A percentile compares a stretch with the other conserved stretches of the same genome.
Evolutionary conservation across 805 yeast genomes (phyloP).

Genomic region (Wickerhamiella domercqiae): DNA sequence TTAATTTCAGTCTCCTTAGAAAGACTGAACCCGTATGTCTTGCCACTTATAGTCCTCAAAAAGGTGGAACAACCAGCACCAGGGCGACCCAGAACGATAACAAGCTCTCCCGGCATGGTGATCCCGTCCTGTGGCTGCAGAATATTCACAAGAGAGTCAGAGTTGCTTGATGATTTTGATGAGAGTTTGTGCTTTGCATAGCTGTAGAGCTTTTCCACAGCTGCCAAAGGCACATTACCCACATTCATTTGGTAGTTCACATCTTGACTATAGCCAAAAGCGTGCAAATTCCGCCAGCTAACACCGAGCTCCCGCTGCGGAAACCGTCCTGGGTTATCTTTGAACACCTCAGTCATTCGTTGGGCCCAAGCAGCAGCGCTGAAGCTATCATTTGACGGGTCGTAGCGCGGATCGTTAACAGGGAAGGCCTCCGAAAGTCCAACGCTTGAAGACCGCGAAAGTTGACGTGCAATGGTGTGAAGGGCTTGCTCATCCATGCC

Average conservation of each 20-base stretch:
- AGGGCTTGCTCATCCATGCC: neutral
- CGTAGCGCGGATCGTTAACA: constrained; percentile 31
- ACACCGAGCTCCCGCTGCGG: constrained; percentile 46
- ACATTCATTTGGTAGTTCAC: constrained; percentile 56
- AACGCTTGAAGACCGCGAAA: constrained; percentile 2
- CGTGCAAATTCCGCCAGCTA: constrained; percentile 42
- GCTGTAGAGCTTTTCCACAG: constrained; percentile 16
- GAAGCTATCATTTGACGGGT: constrained; percentile 45
- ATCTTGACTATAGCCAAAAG: constrained; percentile 44
- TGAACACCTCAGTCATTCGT: constrained; percentile 37
- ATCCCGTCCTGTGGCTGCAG: constrained; percentile 24
- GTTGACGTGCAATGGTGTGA: constrained; percentile 1
- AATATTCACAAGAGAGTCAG: constrained; percentile 12
- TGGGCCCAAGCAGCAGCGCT: constrained; percentile 48
- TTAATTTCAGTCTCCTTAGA: constrained; percentile 37
- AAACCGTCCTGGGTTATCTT: constrained; percentile 44
- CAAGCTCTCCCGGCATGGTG: constrained; percentile 52
- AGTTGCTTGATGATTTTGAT: neutral
- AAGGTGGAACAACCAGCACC: constrained; percentile 72
- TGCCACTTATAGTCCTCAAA: constrained; percentile 48
- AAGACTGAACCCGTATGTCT: constrained; percentile 31
- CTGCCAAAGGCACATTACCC: constrained; percentile 26
- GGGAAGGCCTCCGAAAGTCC: neutral
- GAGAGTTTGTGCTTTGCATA: constrained; percentile 2
- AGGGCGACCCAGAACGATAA: constrained; percentile 55